Evolutionary conservation across 1,284 basidiomycete genomes (phyloP).

Genomic region (Trichosporon sp.): DNA sequence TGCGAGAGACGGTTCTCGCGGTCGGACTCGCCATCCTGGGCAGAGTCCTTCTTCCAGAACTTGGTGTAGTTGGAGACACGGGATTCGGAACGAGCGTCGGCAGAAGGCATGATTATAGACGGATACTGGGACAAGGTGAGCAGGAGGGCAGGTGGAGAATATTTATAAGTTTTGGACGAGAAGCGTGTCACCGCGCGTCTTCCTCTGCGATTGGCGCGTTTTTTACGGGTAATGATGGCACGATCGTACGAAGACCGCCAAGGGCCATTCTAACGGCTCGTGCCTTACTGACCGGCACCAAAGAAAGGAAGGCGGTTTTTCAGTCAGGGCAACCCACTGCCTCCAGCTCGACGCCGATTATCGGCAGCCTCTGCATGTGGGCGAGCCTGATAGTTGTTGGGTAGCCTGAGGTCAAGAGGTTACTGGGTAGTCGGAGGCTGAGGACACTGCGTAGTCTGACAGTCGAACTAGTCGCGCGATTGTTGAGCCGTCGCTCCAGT

Average conservation of each 20-base stretch:
- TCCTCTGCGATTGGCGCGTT: constrained; percentile 2
- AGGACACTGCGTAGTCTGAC: too few relatives aligned
- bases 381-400: too few relatives aligned
- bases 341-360: constrained; percentile 1
- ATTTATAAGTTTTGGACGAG: constrained; percentile 4
- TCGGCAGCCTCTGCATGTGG: not conserved
- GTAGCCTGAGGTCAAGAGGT: too few relatives aligned
- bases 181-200: not conserved
- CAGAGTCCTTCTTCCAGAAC: constrained; percentile 87
- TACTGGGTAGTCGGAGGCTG: too few relatives aligned
- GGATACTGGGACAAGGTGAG: not conserved
- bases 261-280: not conserved
- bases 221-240: constrained; percentile 2
- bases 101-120: constrained; percentile 24
- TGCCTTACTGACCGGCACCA: not conserved
- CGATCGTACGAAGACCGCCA: constrained; percentile 10
- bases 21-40: constrained; percentile 65
- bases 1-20: constrained; percentile 71
- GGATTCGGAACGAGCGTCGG: constrained; percentile 70
- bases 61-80: constrained; percentile 88
- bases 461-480: too few relatives aligned
- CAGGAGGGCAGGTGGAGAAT: not conserved
- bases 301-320: not conserved
- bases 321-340: not conserved
- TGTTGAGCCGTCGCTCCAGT: too few relatives aligned